Conservation (phyloP, 2,329 filamentous ascomycete genomes). For the Biscogniauxia mediterranea region DNA sequence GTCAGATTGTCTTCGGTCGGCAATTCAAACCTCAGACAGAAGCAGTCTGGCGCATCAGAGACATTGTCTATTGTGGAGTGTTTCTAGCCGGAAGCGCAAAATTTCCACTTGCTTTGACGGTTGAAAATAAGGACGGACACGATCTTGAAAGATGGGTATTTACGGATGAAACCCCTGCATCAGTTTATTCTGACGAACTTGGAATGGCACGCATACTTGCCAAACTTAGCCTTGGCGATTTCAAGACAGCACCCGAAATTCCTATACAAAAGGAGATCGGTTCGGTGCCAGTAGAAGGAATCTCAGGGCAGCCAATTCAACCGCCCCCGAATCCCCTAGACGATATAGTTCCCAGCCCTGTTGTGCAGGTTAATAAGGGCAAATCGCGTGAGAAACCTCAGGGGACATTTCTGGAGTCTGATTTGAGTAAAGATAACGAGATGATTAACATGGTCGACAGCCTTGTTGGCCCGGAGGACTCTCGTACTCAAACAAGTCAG, state of each 20-base stretch:
- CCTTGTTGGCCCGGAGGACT: conserved; percentile 32
- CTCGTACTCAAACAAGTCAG: conserved; percentile 24
- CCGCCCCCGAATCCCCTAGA: conserved; percentile 5
- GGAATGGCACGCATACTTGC: conserved; percentile 23
- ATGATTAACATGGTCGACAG: conserved; percentile 44
- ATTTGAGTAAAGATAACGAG: conserved; percentile 36
- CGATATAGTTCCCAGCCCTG: not conserved
- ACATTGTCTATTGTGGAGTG: conserved; percentile 48
- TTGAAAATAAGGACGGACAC: conserved; percentile 16
- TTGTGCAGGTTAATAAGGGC: conserved; percentile 11
- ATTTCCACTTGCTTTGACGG: conserved; percentile 38
- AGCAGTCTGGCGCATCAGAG: conserved; percentile 46
- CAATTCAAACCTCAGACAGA: conserved; percentile 36
- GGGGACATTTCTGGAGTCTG: conserved; percentile 20
- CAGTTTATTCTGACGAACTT: conserved; percentile 17
- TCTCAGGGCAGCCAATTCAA: not conserved
- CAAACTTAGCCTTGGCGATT: conserved; percentile 22
- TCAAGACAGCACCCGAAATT: conserved; percentile 10
- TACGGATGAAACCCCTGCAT: conserved; percentile 17
- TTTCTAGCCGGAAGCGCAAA: conserved; percentile 42
- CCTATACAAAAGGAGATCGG: conserved; percentile 4
- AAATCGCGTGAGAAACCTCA: conserved; percentile 12
- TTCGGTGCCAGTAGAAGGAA: not conserved
- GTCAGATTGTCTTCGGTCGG: conserved; percentile 32
- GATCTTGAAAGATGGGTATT: conserved; percentile 28